These are phyloP conservation scores for Kwoniella sp. DNA, from an alignment of 768 basidiomycete genomes.

Conservation along the genomic window DNA sequence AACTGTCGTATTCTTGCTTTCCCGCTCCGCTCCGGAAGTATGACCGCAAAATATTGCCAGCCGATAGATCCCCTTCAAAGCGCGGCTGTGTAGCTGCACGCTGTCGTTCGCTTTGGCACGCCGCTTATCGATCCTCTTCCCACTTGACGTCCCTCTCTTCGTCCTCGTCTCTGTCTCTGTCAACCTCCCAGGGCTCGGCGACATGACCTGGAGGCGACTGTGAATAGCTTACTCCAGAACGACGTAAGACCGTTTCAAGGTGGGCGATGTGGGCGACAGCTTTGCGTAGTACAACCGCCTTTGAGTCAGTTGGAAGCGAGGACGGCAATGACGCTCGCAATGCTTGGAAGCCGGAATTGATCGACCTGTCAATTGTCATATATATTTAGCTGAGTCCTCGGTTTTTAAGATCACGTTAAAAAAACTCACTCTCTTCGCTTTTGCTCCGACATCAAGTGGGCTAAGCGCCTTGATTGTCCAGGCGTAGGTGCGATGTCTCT, in stretches of 20 bases:
- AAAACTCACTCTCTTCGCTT: conserved; percentile 51
- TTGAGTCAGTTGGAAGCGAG: conserved; percentile 42
- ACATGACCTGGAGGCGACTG: conserved; percentile 11
- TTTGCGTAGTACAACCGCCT: conserved; percentile 50
- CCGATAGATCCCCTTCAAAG: too few relatives aligned
- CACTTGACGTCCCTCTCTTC: conserved; percentile 5
- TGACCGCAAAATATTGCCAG: too few relatives aligned
- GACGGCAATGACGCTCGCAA: conserved; percentile 38
- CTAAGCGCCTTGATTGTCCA: conserved; percentile 43
- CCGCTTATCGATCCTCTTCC: background rate
- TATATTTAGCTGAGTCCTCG: too few relatives aligned
- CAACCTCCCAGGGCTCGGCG: conserved; percentile 2
- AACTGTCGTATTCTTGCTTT: too few relatives aligned
- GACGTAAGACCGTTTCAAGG: conserved; percentile 33
- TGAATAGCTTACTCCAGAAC: conserved; percentile 20
- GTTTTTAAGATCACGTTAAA: background rate
- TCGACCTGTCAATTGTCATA: conserved; percentile 44
- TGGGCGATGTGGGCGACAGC: conserved; percentile 41
- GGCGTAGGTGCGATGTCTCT: conserved; percentile 12
- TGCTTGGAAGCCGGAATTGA: conserved; percentile 44
- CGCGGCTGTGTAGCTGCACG: too few relatives aligned
- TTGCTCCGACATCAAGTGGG: conserved; percentile 53
- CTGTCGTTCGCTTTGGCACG: too few relatives aligned
- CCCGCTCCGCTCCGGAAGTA: too few relatives aligned
- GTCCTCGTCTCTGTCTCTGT: conserved; percentile 4